Conservation (phyloP, 495 filamentous ascomycete genomes). For the Articulospora tetracladia region DNA sequence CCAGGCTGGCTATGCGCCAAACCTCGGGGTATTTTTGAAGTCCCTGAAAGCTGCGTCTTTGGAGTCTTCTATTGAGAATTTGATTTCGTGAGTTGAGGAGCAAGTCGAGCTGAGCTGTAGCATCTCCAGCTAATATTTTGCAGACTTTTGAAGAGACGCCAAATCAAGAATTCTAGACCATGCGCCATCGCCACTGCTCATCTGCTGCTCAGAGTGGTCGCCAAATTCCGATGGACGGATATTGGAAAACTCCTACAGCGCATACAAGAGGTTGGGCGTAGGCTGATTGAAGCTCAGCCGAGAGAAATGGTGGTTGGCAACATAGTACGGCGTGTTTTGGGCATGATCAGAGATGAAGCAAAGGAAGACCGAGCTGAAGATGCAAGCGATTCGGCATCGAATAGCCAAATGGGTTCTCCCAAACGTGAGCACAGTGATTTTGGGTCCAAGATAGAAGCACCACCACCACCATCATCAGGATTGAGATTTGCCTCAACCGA, state of each 20-base stretch:
- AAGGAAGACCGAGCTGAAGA: slow-evolving; percentile 75
- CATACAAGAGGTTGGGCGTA: slow-evolving; percentile 69
- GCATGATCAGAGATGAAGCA: slow-evolving; percentile 86
- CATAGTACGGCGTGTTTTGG: slow-evolving; percentile 83
- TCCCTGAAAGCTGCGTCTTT: slow-evolving; percentile 67
- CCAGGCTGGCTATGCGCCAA: slow-evolving; percentile 52
- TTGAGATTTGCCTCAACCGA: slow-evolving; percentile 30
- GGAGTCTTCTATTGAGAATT: slow-evolving; percentile 74
- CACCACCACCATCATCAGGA: slow-evolving; percentile 37
- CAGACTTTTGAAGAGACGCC: slow-evolving; percentile 84
- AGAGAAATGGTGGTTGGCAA: slow-evolving; percentile 90
- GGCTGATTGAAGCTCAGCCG: slow-evolving; percentile 76
- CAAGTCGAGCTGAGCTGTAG: slow-evolving; percentile 17
- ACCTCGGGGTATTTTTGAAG: slow-evolving; percentile 70
- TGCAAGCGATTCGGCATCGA: slow-evolving; percentile 31
- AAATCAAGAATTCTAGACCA: slow-evolving; percentile 80
- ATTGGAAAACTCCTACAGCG: slow-evolving; percentile 72
- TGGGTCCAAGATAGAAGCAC: not conserved
- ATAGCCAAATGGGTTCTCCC: slow-evolving; percentile 21
- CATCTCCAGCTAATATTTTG: slow-evolving; percentile 3
- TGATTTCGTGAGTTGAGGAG: slow-evolving; percentile 63
- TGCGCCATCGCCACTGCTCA: slow-evolving; percentile 89
- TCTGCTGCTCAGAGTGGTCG: slow-evolving; percentile 78
- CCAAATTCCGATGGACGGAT: slow-evolving; percentile 64
- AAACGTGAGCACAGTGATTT: slow-evolving; percentile 6